phyloP scores from a whole-genome alignment of 352 stramenopile species.

The Phytophthora syringae region DNA sequence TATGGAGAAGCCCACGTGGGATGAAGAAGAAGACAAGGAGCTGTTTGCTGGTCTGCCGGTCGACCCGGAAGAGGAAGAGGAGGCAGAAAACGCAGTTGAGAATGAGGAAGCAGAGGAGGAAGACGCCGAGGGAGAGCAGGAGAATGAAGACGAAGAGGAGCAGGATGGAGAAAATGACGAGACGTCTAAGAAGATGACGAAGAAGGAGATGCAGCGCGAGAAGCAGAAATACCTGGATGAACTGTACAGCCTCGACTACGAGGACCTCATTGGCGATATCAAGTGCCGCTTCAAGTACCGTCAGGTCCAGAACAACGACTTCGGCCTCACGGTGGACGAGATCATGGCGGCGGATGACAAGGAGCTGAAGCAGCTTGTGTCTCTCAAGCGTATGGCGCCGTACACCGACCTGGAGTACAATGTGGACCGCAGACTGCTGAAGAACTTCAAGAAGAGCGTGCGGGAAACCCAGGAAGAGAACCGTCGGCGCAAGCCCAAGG shows the following conservation, averaged over 20 bases:
- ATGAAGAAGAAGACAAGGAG: constrained; percentile 86
- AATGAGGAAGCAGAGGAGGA: constrained; percentile 45
- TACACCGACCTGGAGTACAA: constrained; percentile 91
- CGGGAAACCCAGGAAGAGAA: constrained; percentile 45
- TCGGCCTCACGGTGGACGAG: constrained; percentile 97
- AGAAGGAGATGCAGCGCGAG: constrained; percentile 72
- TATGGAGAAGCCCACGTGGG: constrained; percentile 81
- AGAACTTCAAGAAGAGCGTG: constrained; percentile 76
- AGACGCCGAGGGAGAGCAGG: constrained; percentile 35
- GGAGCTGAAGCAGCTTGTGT: constrained; percentile 96
- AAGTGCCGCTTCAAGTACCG: constrained; percentile 99
- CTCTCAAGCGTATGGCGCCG: constrained; percentile 96
- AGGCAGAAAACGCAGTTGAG: constrained; percentile 31
- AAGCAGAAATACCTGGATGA: constrained; percentile 96
- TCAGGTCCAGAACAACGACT: constrained; percentile 95
- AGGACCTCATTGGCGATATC: constrained; percentile 98
- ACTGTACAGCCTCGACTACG: constrained; percentile 98
- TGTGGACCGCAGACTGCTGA: constrained; percentile 76
- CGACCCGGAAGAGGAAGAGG: constrained; percentile 65
- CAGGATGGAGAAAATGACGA: constrained; percentile 52
- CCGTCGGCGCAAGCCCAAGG: constrained; percentile 43
- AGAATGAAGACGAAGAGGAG: constrained; percentile 55
- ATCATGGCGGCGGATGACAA: constrained; percentile 98
- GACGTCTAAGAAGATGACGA: constrained; percentile 55
- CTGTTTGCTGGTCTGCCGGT: constrained; percentile 78